Evolutionary conservation across 495 filamentous ascomycete genomes (phyloP).

Genomic region (Amniculicola lignicola): DNA sequence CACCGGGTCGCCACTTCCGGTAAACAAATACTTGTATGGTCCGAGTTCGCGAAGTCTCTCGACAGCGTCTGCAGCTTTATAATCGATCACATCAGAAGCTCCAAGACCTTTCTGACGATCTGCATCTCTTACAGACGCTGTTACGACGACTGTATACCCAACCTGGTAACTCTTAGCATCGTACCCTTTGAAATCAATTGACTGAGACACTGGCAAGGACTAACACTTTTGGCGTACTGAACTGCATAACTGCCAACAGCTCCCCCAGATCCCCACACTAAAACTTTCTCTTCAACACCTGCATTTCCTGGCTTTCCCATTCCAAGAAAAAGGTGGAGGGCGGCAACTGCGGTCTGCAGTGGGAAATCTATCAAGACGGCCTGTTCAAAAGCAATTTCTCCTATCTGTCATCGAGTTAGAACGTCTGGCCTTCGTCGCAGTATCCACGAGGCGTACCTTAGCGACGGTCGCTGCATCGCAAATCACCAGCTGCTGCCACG

Average conservation of each 20-base stretch:
- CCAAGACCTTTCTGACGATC: slow-evolving; percentile 31
- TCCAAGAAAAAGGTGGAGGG: slow-evolving; percentile 28
- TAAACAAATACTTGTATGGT: slow-evolving; percentile 30
- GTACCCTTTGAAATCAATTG: background rate
- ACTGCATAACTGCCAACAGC: slow-evolving; percentile 28
- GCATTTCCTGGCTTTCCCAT: slow-evolving; percentile 27
- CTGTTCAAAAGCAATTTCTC: slow-evolving; percentile 27
- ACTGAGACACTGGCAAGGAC: slow-evolving; percentile 4
- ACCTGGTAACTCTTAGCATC: slow-evolving; percentile 29
- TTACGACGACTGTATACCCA: slow-evolving; percentile 31
- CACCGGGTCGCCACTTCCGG: slow-evolving; percentile 21
- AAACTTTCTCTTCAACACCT: slow-evolving; percentile 17
- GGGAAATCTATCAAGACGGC: slow-evolving; percentile 28
- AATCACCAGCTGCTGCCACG: slow-evolving; percentile 29
- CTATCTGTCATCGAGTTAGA: slow-evolving; percentile 20
- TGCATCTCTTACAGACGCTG: slow-evolving; percentile 23
- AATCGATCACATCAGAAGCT: slow-evolving; percentile 31
- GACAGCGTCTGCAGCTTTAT: slow-evolving; percentile 25
- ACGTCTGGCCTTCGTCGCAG: background rate
- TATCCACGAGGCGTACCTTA: slow-evolving; percentile 10
- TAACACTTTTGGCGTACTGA: slow-evolving; percentile 29
- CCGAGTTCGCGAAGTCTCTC: slow-evolving; percentile 21
- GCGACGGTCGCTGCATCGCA: slow-evolving; percentile 13
- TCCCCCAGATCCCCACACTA: slow-evolving; percentile 30
- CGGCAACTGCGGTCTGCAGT: slow-evolving; percentile 31